Base-by-base conservation (phyloP, 345 rosid species). In the Eucalyptus cladocalyx region DNA sequence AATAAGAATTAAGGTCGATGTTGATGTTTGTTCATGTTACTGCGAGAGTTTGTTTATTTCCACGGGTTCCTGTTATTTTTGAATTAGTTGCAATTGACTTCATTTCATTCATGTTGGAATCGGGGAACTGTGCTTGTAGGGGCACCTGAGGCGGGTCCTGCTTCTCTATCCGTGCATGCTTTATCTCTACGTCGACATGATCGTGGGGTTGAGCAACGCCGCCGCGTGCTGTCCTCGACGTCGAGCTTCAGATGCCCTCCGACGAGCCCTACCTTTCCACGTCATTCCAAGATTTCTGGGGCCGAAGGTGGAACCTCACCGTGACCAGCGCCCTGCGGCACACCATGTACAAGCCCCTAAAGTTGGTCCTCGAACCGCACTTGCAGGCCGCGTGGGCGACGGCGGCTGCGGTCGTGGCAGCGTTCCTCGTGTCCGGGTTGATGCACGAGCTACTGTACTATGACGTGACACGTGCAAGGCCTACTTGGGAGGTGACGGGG, bases 281-380 rank as follows among this genome's bases (percentile, higher is more conserved):
- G 1, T 94, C 96, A 23, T 88, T 95, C 9, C 95, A 94, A 91
- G 95, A 95, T 48, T 94, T 95, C n/a, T 94, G 96, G 96, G 93
- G 95, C 19, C 76, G 88, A 6, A 89, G 95, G 10, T 95, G 96
- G 95, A 95, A 93, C 83, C 94, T 94, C 56, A 93, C 92, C 92
- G 94, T 93, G 23, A 88, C 95, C 4, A 90, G 87, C 8, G 89
- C 93, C 16, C 93, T 95, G 86, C 89, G 94, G 4, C 93, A 93
- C 6, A 81, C 95, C 12, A 91, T 94, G 4, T 92, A 93, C 91
- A 6, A 8, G 5, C 96, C 96, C 2, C 87, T 92, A 3, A 72
- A 93, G 23, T 40, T 85, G n/a, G 9, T 87, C 11, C 34, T 90
- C 7, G 28, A 43, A 43, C 42, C 53, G 5, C 19, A 48, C 51